These are phyloP conservation scores for Spathaspora hagerdaliae DNA, from an alignment of 805 yeast genomes.

Conservation along the genomic window DNA sequence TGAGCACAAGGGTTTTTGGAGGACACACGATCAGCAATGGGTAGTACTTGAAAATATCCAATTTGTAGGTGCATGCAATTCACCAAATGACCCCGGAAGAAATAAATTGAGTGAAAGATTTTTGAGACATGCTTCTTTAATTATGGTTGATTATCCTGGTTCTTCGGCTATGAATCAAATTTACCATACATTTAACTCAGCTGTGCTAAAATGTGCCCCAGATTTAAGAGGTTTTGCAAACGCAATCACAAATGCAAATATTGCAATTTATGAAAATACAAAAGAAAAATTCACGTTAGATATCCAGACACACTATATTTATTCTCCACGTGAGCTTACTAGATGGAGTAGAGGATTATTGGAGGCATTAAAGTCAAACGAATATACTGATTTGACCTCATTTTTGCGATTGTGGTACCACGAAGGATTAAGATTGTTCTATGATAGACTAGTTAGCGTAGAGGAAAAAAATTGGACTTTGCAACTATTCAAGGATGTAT, in stretches of 20 bases:
- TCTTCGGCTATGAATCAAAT: slow-evolving; percentile 58
- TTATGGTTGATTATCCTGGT: slow-evolving; percentile 81
- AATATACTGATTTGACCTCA: slow-evolving; percentile 32
- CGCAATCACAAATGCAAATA: slow-evolving; percentile 60
- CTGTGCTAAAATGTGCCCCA: slow-evolving; percentile 60
- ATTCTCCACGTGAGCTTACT: slow-evolving; percentile 88
- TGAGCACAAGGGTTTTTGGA: slow-evolving; percentile 78
- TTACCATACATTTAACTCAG: slow-evolving; percentile 53
- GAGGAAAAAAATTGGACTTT: slow-evolving; percentile 51
- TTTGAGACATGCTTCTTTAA: slow-evolving; percentile 57
- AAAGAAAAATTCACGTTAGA: slow-evolving; percentile 33
- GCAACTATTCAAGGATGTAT: slow-evolving; percentile 24
- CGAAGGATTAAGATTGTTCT: slow-evolving; percentile 74
- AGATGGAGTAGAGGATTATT: slow-evolving; percentile 81
- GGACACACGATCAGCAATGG: slow-evolving; percentile 58
- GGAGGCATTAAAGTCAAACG: slow-evolving; percentile 40
- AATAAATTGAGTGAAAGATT: slow-evolving; percentile 54
- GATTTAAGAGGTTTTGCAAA: slow-evolving; percentile 50
- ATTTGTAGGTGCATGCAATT: slow-evolving; percentile 94
- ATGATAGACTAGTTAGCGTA: slow-evolving; percentile 57
- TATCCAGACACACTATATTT: slow-evolving; percentile 58
- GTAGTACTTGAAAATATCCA: slow-evolving; percentile 60
- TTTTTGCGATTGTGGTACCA: slow-evolving; percentile 71
- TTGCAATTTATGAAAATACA: slow-evolving; percentile 52
- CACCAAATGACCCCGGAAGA: slow-evolving; percentile 80